Evolutionary conservation across 164 flowering plant genomes (phyloP), one percentile per base, ranked within the genome.

Genomic region (Platanus orientalis): DNA sequence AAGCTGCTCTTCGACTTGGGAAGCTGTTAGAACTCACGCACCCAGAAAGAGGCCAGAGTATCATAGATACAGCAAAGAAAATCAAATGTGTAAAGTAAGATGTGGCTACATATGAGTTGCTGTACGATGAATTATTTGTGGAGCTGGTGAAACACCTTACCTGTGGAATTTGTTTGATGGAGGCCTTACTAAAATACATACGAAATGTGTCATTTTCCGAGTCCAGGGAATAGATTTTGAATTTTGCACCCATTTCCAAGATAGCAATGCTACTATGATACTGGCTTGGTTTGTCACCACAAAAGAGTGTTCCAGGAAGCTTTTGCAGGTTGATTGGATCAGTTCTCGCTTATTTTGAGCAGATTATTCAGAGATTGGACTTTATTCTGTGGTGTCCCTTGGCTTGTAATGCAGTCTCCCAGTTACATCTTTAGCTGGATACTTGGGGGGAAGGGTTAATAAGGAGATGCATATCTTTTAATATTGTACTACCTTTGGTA

Each of bases 61-160:
- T 89, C 52, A 12, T 76, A 28, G 81, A 79, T 59, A 58, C 80
- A 7, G 64, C 85, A 32, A 76, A 75, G 78, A 81, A 77, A 69
- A 80, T 90, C 71, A 77, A 71, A 50, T 65, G 79, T n/a, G 68
- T 89, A 60, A 68, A 75, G 58, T 82, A 72, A 75, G 45, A 30
- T 24, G 20, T 19, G 16, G 24, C 34, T 19, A 49, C 11, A 9
- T 26, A 2, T 27, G 20, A 20, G 10, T 36, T 36, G 1, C 42
- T 36, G 42, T 36, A 7, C 9, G 42, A 36, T 21, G 25, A 49
- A 21, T 20, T 21, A 6, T 0, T 20, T 1, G 3, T 20, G 52
- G 52, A 49, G 24, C 24, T 21, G 25, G 25, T 49, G 24, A 49
- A 6, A n/a, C 52, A 20, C 19, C 12, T 21, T 5, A 45, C 19